Percentiles rank a stretch among this genome's conserved stretches.
Evolutionary conservation across 2,329 filamentous ascomycete species (phyloP).

Genomic region (Penicillium sp.): DNA sequence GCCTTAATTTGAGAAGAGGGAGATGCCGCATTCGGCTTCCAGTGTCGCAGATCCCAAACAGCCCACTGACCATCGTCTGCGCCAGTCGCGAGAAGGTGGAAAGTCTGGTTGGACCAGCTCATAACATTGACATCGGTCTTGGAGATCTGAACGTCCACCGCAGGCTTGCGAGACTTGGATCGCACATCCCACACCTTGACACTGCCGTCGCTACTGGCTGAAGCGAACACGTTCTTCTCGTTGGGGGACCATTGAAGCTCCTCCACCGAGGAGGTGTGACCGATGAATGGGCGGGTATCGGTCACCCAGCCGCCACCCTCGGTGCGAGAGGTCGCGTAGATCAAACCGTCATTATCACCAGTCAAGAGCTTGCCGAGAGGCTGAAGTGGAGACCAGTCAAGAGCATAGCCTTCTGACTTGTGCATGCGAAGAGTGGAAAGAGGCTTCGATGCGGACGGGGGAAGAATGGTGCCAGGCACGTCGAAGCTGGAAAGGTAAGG

Average conservation of each 20-base stretch:
- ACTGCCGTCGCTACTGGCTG: slow-evolving; percentile 89
- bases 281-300: slow-evolving; percentile 79
- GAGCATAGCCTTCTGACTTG: slow-evolving; percentile 89
- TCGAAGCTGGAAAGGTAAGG: slow-evolving; percentile 89
- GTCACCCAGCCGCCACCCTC: slow-evolving; percentile 89
- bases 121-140: slow-evolving; percentile 92
- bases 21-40: slow-evolving; percentile 70
- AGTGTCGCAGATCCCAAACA: slow-evolving; percentile 94
- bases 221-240: slow-evolving; percentile 92
- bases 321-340: slow-evolving; percentile 84
- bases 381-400: slow-evolving; percentile 92
- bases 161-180: slow-evolving; percentile 86
- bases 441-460: slow-evolving; percentile 84
- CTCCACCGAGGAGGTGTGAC: slow-evolving; percentile 84
- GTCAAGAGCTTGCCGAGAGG: slow-evolving; percentile 85
- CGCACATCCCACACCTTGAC: slow-evolving; percentile 95
- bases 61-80: slow-evolving; percentile 93
- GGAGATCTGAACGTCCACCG: slow-evolving; percentile 83
- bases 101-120: slow-evolving; percentile 88
- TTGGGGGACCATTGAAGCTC: slow-evolving; percentile 96
- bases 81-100: slow-evolving; percentile 87
- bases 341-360: slow-evolving; percentile 86
- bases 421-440: slow-evolving; percentile 86
- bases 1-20: slow-evolving; percentile 59
- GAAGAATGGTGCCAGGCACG: slow-evolving; percentile 78